Conservation (phyloP, 2,329 filamentous ascomycete genomes). For the Fusarium penzigii region DNA sequence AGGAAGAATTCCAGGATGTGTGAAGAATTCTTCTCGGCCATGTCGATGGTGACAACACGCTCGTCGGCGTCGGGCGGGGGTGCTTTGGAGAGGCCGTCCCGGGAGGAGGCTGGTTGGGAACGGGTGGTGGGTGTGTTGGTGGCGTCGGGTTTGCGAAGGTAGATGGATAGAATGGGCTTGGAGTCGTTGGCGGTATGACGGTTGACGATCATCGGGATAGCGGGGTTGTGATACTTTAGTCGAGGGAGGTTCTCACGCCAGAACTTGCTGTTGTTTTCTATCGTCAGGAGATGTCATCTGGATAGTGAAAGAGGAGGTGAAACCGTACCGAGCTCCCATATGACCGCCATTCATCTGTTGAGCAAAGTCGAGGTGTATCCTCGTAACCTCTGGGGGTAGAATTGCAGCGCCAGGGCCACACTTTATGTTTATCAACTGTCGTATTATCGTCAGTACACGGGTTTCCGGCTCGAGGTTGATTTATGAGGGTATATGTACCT, state of each 20-base stretch:
- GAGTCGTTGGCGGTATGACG: conserved; percentile 59
- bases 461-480: conserved; percentile 5
- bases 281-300: conserved; percentile 5
- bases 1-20: conserved; percentile 66
- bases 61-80: conserved; percentile 50
- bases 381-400: conserved; percentile 73
- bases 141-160: conserved; percentile 50
- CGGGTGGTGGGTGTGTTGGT: conserved; percentile 29
- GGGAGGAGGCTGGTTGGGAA: conserved; percentile 49
- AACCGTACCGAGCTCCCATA: conserved; percentile 67
- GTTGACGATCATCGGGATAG: conserved; percentile 78
- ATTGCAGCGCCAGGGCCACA: conserved; percentile 81
- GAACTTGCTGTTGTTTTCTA: conserved; percentile 69
- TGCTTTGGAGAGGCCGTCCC: conserved; percentile 48
- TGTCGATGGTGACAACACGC: conserved; percentile 57
- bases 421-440: conserved; percentile 71
- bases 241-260: conserved; percentile 81
- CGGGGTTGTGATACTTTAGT: conserved; percentile 93
- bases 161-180: conserved; percentile 65
- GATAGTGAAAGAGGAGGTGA: conserved; percentile 3
- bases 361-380: conserved; percentile 75
- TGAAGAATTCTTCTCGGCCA: conserved; percentile 61
- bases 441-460: conserved; percentile 25
- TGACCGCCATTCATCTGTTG: conserved; percentile 64
- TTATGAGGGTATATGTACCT: conserved; percentile 38